Evolutionary conservation across 2,329 filamentous ascomycete species (phyloP).

Genomic region (Cordyceps pruinosa): DNA sequence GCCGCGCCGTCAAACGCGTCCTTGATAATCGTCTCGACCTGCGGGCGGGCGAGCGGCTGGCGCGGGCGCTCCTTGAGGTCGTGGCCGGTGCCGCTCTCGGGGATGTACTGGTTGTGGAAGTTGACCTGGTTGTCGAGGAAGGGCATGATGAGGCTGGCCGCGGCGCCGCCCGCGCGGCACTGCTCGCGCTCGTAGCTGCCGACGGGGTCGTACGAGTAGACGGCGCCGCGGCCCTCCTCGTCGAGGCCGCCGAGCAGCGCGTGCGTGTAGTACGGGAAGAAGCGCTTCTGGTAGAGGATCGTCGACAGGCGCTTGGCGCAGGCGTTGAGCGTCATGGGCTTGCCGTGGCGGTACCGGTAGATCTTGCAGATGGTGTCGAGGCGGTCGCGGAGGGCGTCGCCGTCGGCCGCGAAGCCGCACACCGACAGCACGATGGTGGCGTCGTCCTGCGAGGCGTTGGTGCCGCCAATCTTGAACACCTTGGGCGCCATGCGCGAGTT

Average conservation of each 20-base stretch:
- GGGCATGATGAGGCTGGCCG: slow-evolving; percentile 93
- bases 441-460: slow-evolving; percentile 76
- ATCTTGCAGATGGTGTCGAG: slow-evolving; percentile 95
- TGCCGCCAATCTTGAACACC: slow-evolving; percentile 94
- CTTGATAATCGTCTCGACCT: slow-evolving; percentile 82
- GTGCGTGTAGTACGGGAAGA: slow-evolving; percentile 97
- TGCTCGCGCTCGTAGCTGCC: slow-evolving; percentile 97
- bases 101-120: slow-evolving; percentile 97
- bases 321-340: slow-evolving; percentile 88
- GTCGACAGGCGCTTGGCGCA: slow-evolving; percentile 93
- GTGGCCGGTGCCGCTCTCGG: slow-evolving; percentile 77
- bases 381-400: slow-evolving; percentile 86
- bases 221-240: slow-evolving; percentile 85
- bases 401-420: slow-evolving; percentile 92
- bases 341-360: slow-evolving; percentile 97
- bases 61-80: slow-evolving; percentile 65
- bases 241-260: slow-evolving; percentile 92
- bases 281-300: slow-evolving; percentile 93
- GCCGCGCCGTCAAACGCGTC: slow-evolving; percentile 98
- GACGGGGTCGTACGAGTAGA: slow-evolving; percentile 97
- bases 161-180: slow-evolving; percentile 87
- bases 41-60: slow-evolving; percentile 61
- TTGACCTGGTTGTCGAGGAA: slow-evolving; percentile 99
- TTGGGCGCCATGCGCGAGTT: slow-evolving; percentile 94
- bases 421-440: slow-evolving; percentile 86